Base-by-base conservation (phyloP, 306 rosid genomes). In the Corylus avellana region DNA sequence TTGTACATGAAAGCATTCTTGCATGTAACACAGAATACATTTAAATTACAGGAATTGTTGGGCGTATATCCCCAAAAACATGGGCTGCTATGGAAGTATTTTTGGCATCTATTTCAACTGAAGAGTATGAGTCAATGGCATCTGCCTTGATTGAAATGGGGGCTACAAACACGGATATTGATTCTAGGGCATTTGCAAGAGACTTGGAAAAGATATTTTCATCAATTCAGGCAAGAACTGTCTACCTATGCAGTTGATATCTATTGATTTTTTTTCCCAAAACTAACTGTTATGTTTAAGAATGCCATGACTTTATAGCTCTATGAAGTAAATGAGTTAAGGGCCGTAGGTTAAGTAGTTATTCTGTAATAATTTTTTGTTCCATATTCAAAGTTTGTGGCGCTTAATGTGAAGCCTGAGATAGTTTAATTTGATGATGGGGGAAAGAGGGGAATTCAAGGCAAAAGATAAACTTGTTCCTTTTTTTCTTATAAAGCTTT, bases 71-170 rank as follows among this genome's bases (percentile, higher is more conserved):
- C 62, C 96, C 97, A 29, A 88, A 90, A 87, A 91, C 99, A 20
- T 95, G 98, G 98, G 92, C 94, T 74, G 97, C 99, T 53, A 90
- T 95, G 99, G 99, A 95, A 79, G 83, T 89, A 72, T 95, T 91
- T 86, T 83, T 95, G 88, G 93, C 87, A 83, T 95, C 98, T 79
- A 90, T 95, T 88, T 83, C 96, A 75, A 37, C 86, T 50, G 98
- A 90, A 83, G 99, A 95, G 82, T 95, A 95, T 86, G 94, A 89
- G 73, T 88, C 94, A 25, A 95, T 95, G 97, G 92, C 98, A 51
- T 91, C 98, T 78, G 72, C 99, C 63, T 89, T 95, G 88, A 93
- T 91, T 87, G 89, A 93, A 91, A 93, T 95, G 98, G 99, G 97
- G 79, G 97, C 99, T 72, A 91, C 99, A 77, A 68, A 76, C 84